A percentile compares a stretch with the other conserved stretches of the same genome.
Evolutionary conservation across 2,329 filamentous ascomycete genomes (phyloP).

Genomic region (Mycogone perniciosa): DNA sequence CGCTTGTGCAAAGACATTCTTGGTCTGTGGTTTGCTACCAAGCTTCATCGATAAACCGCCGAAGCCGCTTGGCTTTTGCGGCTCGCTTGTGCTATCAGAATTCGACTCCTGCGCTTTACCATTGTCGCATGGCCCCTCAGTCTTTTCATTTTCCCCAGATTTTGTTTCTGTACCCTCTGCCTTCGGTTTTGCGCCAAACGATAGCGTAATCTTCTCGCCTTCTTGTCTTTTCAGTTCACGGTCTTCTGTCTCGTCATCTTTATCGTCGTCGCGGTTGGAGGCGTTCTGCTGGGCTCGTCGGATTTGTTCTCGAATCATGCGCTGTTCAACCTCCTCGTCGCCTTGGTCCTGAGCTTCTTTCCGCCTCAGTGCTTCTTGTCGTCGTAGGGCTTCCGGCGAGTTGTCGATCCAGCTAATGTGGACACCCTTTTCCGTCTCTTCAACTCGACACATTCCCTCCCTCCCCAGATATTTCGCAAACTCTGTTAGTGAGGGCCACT

Average conservation of each 20-base stretch:
- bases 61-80: slow-evolving; percentile 22
- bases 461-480: slow-evolving; percentile 81
- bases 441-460: slow-evolving; percentile 82
- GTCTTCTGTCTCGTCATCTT: slow-evolving; percentile 36
- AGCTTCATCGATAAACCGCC: slow-evolving; percentile 58
- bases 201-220: slow-evolving; percentile 70
- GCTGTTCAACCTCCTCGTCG: slow-evolving; percentile 84
- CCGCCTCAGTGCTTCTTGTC: slow-evolving; percentile 73
- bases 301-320: slow-evolving; percentile 77
- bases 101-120: slow-evolving; percentile 10
- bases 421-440: slow-evolving; percentile 80
- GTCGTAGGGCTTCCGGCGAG: slow-evolving; percentile 72
- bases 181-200: slow-evolving; percentile 49
- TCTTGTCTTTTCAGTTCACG: slow-evolving; percentile 54
- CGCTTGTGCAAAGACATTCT: slow-evolving; percentile 66
- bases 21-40: slow-evolving; percentile 56
- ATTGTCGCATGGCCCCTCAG: not conserved
- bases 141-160: not conserved
- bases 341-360: slow-evolving; percentile 85
- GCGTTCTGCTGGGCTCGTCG: slow-evolving; percentile 57
- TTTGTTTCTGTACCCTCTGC: slow-evolving; percentile 8
- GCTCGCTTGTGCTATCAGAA: slow-evolving; percentile 8
- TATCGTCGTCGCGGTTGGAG: slow-evolving; percentile 34
- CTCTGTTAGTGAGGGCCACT: slow-evolving; percentile 81
- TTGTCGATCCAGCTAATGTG: slow-evolving; percentile 90